phyloP scores from a whole-genome alignment of 495 filamentous ascomycete genomes.

The Hypoxylon subgilvum region DNA sequence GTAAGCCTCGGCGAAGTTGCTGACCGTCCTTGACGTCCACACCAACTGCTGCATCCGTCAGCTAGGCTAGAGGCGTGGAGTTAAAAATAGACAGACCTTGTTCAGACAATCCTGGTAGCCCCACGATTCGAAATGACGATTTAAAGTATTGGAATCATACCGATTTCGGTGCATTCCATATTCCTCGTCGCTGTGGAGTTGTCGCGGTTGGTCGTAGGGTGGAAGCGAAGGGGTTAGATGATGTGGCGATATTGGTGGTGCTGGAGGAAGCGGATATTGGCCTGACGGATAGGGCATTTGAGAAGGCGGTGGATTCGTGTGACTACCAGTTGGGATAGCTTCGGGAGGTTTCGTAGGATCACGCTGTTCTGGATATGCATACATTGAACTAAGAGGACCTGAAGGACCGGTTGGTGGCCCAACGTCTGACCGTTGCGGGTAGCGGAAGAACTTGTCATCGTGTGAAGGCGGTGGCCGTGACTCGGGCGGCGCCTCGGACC shows the following conservation, averaged over 20 bases:
- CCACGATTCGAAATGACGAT: slow-evolving; percentile 51
- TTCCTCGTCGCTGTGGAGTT: slow-evolving; percentile 50
- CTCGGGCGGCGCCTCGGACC: slow-evolving; percentile 37
- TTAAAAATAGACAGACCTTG: slow-evolving; percentile 42
- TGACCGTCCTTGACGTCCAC: slow-evolving; percentile 50
- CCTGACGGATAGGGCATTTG: slow-evolving; percentile 47
- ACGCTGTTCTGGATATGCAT: slow-evolving; percentile 35
- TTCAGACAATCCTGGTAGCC: slow-evolving; percentile 51
- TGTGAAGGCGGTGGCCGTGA: slow-evolving; percentile 35
- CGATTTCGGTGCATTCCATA: slow-evolving; percentile 44
- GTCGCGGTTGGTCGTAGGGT: slow-evolving; percentile 49
- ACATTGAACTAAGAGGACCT: slow-evolving; percentile 26
- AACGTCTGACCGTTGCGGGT: slow-evolving; percentile 34
- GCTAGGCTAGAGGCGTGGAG: slow-evolving; percentile 5
- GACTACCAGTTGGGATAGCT: slow-evolving; percentile 16
- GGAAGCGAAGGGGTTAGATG: slow-evolving; percentile 44
- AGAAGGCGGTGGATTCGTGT: slow-evolving; percentile 37
- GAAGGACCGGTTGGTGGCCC: slow-evolving; percentile 35
- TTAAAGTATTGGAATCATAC: slow-evolving; percentile 47
- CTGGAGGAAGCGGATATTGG: slow-evolving; percentile 51
- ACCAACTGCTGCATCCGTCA: slow-evolving; percentile 48
- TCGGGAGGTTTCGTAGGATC: slow-evolving; percentile 34
- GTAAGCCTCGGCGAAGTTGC: slow-evolving; percentile 56
- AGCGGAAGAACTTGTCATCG: slow-evolving; percentile 42
- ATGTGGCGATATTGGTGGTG: slow-evolving; percentile 50